Base-by-base conservation (phyloP, 495 filamentous ascomycete species). In the Aspergillus biplanus region DNA sequence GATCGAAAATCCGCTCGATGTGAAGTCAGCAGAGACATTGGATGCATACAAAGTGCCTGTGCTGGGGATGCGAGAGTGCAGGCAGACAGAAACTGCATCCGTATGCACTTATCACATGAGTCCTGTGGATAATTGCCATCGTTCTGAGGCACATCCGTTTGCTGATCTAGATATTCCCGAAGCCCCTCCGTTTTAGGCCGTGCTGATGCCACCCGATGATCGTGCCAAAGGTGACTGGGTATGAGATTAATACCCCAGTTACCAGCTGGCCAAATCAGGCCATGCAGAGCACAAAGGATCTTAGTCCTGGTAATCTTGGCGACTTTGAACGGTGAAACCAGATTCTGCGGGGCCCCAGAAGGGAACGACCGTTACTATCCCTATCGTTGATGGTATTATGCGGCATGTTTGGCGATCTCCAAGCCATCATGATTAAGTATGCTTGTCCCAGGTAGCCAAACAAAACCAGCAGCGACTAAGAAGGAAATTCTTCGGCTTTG, bases 311-410 rank as follows among this genome's bases (percentile, higher is more conserved):
- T 44, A 44, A 44, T 15, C 15, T 44, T 44, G 39, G 39, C 39
- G 39, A 9, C 39, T 44, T 44, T 44, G 39, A 44, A 44, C 39
- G 15, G 39, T 44, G 39, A 44, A 44, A 44, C 39, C 39, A 44
- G 39, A 44, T 44, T 44, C 39, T 44, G 39, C 39, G 39, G 39
- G 39, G 39, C 39, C 39, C 39, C 39, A 44, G 39, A 44, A 44
- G 39, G 39, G 15, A 15, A 9, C 9, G 8, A 3, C 39, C 39
- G 9, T 44, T 1, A 9, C 39, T 44, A 44, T 15, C 15, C 15
- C 15, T 44, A 44, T 44, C 39, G 1, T 44, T 44, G 39, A 44
- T 44, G 39, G 3, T 44, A 15, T 9, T 44, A 44, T 44, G 39
- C 39, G 39, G 39, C 39, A 44, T 9, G 39, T 15, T 44, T 44